Base-by-base conservation (phyloP, 139 green algal genomes). In the Edaphochlamys debaryana region DNA sequence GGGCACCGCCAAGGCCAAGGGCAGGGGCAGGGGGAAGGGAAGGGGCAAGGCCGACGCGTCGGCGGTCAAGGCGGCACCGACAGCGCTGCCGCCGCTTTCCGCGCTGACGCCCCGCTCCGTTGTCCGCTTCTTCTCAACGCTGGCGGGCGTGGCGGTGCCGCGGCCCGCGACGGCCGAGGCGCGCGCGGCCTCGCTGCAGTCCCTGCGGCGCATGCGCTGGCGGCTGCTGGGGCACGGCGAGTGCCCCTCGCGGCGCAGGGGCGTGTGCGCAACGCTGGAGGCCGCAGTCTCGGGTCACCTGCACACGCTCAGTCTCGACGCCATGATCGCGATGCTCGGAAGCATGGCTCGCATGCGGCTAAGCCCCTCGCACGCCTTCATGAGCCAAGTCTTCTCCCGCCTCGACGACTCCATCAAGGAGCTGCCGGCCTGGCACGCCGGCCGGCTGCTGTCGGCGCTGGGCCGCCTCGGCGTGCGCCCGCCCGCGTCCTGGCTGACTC, bases 91-190 rank as follows among this genome's bases (percentile, higher is more conserved):
- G 69, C 27, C 15, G 1, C 17, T 69, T 15, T 4, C 30, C 22
- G 30, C 13, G 11, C 19, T 8, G 76, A n/a, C 20, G 63, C 76
- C 76, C 13, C 17, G 42, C 34, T 32, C 30, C 32, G 36, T 41
- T 11, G 76, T 73, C 42, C 62, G 76, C 63, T 73, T 72, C n/a
- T 37, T 82, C 5, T 42, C 76, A 3, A 54, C 62, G 34, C 34
- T 82, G 42, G 42, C 32, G 0, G 76, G 76, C 42, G 25, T 82
- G 34, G 32, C 40, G 6, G 1, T 72, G 30, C 58, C 32, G 4
- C 42, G 19, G 34, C 32, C 64, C 11, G 11, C 30, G 1, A 38
- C 19, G 7, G 6, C 17, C 58, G 25, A 40, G 23, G 23, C 38
- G 29, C 40, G 56, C 25, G 75, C 34, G 25, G 60, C 75, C 22